These are phyloP conservation scores for Calcarisporium arbuscula DNA, from an alignment of 2,329 filamentous ascomycete species.

Conservation along the genomic window DNA sequence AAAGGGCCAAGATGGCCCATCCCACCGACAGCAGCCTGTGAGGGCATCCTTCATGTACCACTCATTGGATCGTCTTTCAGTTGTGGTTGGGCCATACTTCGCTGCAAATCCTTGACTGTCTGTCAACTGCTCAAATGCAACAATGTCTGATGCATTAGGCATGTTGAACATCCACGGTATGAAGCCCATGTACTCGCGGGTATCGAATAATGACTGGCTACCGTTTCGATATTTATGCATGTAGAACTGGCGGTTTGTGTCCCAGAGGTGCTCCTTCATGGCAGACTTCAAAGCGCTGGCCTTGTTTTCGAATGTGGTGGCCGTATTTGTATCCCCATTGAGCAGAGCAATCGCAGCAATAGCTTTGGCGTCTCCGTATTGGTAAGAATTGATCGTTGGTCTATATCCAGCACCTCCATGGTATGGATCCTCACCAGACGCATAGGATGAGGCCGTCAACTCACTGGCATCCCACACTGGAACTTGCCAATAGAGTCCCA, in stretches of 20 bases:
- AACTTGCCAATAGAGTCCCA: slow-evolving; percentile 33
- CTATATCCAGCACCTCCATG: slow-evolving; percentile 34
- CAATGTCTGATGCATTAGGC: slow-evolving; percentile 20
- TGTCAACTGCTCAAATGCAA: slow-evolving; percentile 8
- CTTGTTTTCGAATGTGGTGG: slow-evolving; percentile 23
- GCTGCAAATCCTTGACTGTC: slow-evolving; percentile 26
- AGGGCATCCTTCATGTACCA: slow-evolving; percentile 26
- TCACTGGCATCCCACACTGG: slow-evolving; percentile 38
- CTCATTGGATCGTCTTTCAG: slow-evolving; percentile 31
- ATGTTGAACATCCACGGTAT: slow-evolving; percentile 36
- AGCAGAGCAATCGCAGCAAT: slow-evolving; percentile 24
- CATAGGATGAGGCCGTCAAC: slow-evolving; percentile 24
- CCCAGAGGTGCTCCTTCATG: slow-evolving; percentile 31
- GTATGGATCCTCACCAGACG: slow-evolving; percentile 21
- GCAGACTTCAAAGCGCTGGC: slow-evolving; percentile 26
- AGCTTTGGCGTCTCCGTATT: slow-evolving; percentile 34
- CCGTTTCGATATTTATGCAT: slow-evolving; percentile 29
- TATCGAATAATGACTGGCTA: slow-evolving; percentile 26
- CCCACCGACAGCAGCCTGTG: slow-evolving; percentile 33
- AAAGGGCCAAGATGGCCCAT: slow-evolving; percentile 40
- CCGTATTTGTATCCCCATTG: slow-evolving; percentile 14
- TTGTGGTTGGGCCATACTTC: slow-evolving; percentile 33
- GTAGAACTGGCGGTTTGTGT: slow-evolving; percentile 29
- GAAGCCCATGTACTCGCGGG: slow-evolving; percentile 34
- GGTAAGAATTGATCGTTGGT: slow-evolving; percentile 37